These are phyloP conservation scores for Paramecium biaurelia DNA, from an alignment of 73 alveolate species.

Conservation along the genomic window DNA sequence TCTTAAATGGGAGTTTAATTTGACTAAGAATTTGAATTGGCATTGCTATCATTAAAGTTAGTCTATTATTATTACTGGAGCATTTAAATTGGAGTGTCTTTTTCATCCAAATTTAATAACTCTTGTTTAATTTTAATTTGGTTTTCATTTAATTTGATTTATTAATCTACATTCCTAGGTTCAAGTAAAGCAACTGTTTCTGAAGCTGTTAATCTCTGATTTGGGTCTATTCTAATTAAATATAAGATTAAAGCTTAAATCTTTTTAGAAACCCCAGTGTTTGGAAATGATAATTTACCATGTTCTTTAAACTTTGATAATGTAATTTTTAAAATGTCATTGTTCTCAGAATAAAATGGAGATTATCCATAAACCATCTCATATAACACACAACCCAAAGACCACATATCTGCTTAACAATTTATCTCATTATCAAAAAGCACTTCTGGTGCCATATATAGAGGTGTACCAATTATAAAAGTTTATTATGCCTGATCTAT, in stretches of 20 bases:
- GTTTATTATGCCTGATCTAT: not conserved
- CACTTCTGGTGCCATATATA: constrained; percentile 48
- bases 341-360: constrained; percentile 66
- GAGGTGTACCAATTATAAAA: constrained; percentile 14
- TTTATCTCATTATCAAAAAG: not conserved
- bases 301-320: not conserved
- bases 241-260: not conserved
- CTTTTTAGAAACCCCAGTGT: constrained; percentile 8
- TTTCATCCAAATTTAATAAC: not conserved
- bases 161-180: not conserved
- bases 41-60: not conserved
- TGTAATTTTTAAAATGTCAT: not conserved
- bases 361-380: constrained; percentile 72
- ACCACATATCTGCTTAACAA: constrained; percentile 71
- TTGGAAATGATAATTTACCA: not conserved
- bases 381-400: constrained; percentile 75
- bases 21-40: not conserved
- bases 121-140: not conserved
- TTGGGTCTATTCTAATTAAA: not conserved
- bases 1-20: not conserved
- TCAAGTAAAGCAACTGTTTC: not conserved
- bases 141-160: not conserved
- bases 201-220: not conserved
- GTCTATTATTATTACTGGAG: not conserved
- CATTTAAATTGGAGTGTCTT: not conserved